phyloP scores from a whole-genome alignment of 2,329 filamentous ascomycete genomes.

The Gremmenia infestans region DNA sequence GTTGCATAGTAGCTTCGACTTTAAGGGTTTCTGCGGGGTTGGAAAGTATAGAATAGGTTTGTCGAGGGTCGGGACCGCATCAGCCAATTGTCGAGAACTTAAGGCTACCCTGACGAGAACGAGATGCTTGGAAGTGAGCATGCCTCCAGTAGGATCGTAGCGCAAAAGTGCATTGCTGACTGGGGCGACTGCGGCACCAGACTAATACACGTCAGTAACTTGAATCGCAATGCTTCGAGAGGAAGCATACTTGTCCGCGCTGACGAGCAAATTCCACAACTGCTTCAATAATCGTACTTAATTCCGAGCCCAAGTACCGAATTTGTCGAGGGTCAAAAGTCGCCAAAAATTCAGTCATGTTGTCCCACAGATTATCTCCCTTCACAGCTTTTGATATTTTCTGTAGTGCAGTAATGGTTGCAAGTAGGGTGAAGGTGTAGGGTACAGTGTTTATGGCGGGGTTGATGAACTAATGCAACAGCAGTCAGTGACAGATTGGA shows the following conservation, averaged over 20 bases:
- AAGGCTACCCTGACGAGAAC: conserved; percentile 52
- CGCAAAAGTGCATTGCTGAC: conserved; percentile 49
- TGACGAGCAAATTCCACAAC: conserved; percentile 20
- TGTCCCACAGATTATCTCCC: conserved; percentile 41
- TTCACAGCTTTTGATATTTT: conserved; percentile 26
- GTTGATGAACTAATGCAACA: conserved; percentile 33
- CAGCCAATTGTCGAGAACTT: conserved; percentile 46
- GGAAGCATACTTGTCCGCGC: conserved; percentile 20
- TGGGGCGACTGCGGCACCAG: conserved; percentile 22
- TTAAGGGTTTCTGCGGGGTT: conserved; percentile 35
- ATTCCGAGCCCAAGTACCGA: conserved; percentile 46
- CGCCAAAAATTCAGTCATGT: conserved; percentile 34
- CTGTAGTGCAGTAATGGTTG: conserved; percentile 38
- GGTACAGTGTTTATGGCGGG: conserved; percentile 54
- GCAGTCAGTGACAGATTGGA: conserved; percentile 9
- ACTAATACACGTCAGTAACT: conserved; percentile 19
- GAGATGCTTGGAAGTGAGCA: conserved; percentile 62
- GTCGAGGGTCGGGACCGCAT: conserved; percentile 57
- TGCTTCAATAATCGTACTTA: conserved; percentile 40
- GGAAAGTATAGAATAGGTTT: conserved; percentile 64
- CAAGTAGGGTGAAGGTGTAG: conserved; percentile 50
- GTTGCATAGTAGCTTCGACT: conserved; percentile 41
- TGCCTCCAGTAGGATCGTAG: conserved; percentile 60
- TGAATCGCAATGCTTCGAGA: background rate
- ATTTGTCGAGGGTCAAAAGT: conserved; percentile 50